Percentiles rank a stretch among this genome's conserved stretches.
phyloP scores from a whole-genome alignment of 1,284 basidiomycete species.

The Melampsora americana region DNA sequence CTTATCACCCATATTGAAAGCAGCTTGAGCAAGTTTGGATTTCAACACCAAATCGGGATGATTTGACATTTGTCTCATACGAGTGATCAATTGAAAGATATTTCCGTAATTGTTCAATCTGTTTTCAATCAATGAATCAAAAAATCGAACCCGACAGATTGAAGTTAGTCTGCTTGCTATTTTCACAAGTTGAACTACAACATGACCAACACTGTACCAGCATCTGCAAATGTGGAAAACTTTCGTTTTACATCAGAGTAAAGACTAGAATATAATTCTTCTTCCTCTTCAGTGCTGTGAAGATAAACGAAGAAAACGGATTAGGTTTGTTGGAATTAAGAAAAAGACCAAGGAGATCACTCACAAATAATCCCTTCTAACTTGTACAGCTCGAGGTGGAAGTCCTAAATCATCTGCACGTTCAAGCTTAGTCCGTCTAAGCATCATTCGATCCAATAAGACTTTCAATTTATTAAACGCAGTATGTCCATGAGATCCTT shows the following conservation, averaged over 20 bases:
- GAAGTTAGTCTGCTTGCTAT: too few relatives aligned
- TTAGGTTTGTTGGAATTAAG: background rate
- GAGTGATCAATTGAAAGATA: slow-evolving; percentile 63
- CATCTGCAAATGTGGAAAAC: slow-evolving; percentile 83
- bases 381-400: slow-evolving; percentile 87
- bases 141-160: too few relatives aligned
- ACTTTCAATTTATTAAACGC: slow-evolving; percentile 44
- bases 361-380: slow-evolving; percentile 88
- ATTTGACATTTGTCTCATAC: slow-evolving; percentile 52
- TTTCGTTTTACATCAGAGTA: slow-evolving; percentile 89
- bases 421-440: slow-evolving; percentile 73
- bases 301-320: background rate
- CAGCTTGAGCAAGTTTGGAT: slow-evolving; percentile 63
- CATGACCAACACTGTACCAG: slow-evolving; percentile 64
- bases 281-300: slow-evolving; percentile 43
- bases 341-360: slow-evolving; percentile 63
- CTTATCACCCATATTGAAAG: slow-evolving; percentile 5
- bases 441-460: slow-evolving; percentile 85
- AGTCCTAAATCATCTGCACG: slow-evolving; percentile 93
- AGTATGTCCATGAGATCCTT: slow-evolving; percentile 38
- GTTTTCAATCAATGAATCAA: too few relatives aligned
- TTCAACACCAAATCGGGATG: slow-evolving; percentile 86
- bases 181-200: background rate
- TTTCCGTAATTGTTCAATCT: slow-evolving; percentile 72
- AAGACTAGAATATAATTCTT: slow-evolving; percentile 73